These are phyloP conservation scores for Penicillium coprophilum DNA, from an alignment of 495 filamentous ascomycete species.

Conservation along the genomic window DNA sequence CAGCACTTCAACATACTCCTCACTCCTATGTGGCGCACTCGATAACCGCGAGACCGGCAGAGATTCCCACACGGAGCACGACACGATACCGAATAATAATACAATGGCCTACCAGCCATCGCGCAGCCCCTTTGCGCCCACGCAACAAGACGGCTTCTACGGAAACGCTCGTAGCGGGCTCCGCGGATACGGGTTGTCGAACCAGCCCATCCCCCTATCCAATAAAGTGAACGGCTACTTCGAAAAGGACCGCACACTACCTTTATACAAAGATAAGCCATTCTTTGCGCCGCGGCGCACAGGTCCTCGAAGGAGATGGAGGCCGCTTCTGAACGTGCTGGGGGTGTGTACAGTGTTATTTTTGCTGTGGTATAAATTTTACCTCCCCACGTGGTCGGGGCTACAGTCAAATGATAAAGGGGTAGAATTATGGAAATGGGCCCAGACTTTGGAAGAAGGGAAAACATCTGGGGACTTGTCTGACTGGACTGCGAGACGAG, in stretches of 20 bases:
- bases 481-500: slow-evolving; percentile 71
- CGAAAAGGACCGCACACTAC: slow-evolving; percentile 61
- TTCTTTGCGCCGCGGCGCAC: slow-evolving; percentile 56
- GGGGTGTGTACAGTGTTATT: slow-evolving; percentile 42
- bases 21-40: slow-evolving; percentile 8
- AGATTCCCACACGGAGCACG: neutral
- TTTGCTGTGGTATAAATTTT: slow-evolving; percentile 47
- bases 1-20: neutral
- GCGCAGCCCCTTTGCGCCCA: slow-evolving; percentile 41
- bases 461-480: slow-evolving; percentile 29
- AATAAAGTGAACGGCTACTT: slow-evolving; percentile 54
- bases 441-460: slow-evolving; percentile 36
- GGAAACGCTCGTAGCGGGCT: slow-evolving; percentile 39
- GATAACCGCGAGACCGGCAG: slow-evolving; percentile 5
- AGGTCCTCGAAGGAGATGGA: slow-evolving; percentile 35
- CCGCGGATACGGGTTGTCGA: slow-evolving; percentile 41
- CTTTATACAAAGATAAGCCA: slow-evolving; percentile 99
- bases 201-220: slow-evolving; percentile 22
- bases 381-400: slow-evolving; percentile 13
- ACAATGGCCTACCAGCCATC: slow-evolving; percentile 33
- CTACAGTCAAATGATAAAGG: slow-evolving; percentile 27
- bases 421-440: slow-evolving; percentile 44
- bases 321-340: slow-evolving; percentile 24
- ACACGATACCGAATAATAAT: neutral
- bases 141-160: slow-evolving; percentile 70